Conservation (phyloP, 176 grass and related monocot species). For the Rhynchospora breviuscula region DNA sequence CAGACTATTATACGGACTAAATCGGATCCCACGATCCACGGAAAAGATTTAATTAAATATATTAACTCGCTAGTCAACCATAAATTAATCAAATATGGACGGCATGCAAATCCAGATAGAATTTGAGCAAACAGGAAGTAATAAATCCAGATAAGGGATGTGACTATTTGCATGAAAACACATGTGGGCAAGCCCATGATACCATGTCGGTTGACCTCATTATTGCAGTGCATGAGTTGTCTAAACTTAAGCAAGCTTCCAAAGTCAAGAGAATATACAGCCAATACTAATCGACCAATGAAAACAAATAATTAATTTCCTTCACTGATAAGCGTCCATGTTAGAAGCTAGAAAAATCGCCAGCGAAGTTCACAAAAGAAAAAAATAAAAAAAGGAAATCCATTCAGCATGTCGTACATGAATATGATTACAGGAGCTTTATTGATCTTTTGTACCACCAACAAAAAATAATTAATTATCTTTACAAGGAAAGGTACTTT, state of each 20-base stretch:
- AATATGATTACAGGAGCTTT: background rate
- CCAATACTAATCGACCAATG: slow-evolving; percentile 17
- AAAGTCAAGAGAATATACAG: slow-evolving; percentile 25
- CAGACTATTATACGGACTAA: background rate
- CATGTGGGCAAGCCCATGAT: slow-evolving; percentile 13
- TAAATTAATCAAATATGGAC: slow-evolving; percentile 12
- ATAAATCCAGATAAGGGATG: slow-evolving; percentile 1
- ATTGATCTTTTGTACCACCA: background rate
- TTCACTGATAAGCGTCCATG: background rate
- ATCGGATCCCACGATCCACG: background rate
- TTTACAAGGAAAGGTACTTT: background rate
- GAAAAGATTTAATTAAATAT: background rate
- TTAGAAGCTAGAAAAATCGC: background rate
- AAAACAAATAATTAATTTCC: slow-evolving; percentile 1
- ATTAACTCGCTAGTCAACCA: slow-evolving; percentile 2
- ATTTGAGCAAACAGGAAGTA: background rate
- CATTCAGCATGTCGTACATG: background rate
- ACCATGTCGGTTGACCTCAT: slow-evolving; percentile 23
- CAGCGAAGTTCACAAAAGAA: background rate
- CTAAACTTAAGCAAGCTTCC: slow-evolving; percentile 18
- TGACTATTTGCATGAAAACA: slow-evolving; percentile 15
- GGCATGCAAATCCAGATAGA: slow-evolving; percentile 1
- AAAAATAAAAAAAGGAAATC: background rate
- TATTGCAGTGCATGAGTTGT: slow-evolving; percentile 14
- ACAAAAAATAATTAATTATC: background rate